Conservation (phyloP, 2,329 filamentous ascomycete species). For the Diaporthe citriasiana region DNA sequence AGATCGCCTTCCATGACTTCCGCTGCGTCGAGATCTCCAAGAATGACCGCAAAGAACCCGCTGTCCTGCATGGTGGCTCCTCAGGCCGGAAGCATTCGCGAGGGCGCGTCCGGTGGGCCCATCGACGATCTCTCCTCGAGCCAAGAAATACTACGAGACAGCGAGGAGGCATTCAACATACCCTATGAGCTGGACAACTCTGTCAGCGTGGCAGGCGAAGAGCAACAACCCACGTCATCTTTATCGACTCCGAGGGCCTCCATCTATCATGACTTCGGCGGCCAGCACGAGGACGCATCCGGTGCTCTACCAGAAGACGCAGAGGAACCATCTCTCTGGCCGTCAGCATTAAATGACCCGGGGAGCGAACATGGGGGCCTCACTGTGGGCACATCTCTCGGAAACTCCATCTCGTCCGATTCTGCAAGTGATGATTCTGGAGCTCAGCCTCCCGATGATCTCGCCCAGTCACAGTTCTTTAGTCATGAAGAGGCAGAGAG, state of each 20-base stretch:
- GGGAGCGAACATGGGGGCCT: not conserved
- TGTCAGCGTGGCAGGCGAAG: slow-evolving; percentile 52
- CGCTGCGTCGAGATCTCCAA: slow-evolving; percentile 61
- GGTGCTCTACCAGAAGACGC: slow-evolving; percentile 44
- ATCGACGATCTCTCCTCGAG: slow-evolving; percentile 51
- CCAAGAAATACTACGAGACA: slow-evolving; percentile 59
- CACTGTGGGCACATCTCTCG: not conserved
- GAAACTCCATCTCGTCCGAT: slow-evolving; percentile 45
- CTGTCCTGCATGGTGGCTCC: slow-evolving; percentile 46
- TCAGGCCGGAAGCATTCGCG: slow-evolving; percentile 42
- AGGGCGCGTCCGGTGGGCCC: slow-evolving; percentile 51
- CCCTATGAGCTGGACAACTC: slow-evolving; percentile 64
- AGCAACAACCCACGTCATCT: slow-evolving; percentile 51
- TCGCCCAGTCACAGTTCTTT: slow-evolving; percentile 77
- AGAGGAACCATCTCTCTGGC: slow-evolving; percentile 51
- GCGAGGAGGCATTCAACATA: slow-evolving; percentile 69
- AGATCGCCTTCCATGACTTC: slow-evolving; percentile 71
- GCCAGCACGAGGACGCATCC: slow-evolving; percentile 3
- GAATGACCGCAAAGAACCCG: slow-evolving; percentile 49
- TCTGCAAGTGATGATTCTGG: slow-evolving; percentile 50
- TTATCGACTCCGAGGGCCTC: slow-evolving; percentile 69
- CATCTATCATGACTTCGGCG: slow-evolving; percentile 55
- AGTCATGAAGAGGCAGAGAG: slow-evolving; percentile 86
- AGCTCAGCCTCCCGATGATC: slow-evolving; percentile 59
- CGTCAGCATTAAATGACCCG: not conserved